Evolutionary conservation across 768 basidiomycete genomes (phyloP).

Genomic region (Lentinula raphanica): DNA sequence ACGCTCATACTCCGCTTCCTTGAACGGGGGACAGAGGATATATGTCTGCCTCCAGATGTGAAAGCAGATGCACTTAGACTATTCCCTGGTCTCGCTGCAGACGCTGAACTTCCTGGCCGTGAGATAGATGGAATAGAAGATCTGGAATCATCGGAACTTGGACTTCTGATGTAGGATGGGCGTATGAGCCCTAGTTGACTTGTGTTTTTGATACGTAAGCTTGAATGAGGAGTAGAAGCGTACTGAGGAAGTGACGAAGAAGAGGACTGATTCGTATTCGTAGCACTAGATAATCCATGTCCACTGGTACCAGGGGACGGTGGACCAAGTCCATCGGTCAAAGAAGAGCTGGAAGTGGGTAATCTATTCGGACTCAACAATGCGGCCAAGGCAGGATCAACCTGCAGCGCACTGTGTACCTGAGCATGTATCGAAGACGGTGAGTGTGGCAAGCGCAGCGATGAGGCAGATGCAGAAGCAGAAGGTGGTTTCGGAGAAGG

Average conservation of each 20-base stretch:
- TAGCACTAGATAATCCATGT: neutral
- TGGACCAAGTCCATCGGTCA: neutral
- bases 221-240: neutral
- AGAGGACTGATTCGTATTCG: neutral
- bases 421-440: slow-evolving; percentile 2
- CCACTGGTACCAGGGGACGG: neutral
- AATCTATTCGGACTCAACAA: slow-evolving; percentile 4
- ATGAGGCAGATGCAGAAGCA: neutral
- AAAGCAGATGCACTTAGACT: neutral
- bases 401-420: neutral
- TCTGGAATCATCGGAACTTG: neutral
- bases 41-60: no score
- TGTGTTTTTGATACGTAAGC: neutral
- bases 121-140: neutral
- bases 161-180: neutral
- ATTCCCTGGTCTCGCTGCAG: neutral
- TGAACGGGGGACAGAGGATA: neutral
- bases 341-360: neutral
- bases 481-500: neutral
- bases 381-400: neutral
- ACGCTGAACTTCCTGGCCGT: neutral
- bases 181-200: neutral
- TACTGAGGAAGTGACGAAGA: neutral
- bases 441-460: neutral
- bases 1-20: slow-evolving; percentile 4